Percentiles rank a stretch among this genome's conserved stretches.
These are phyloP conservation scores for Fusarium abutilonis DNA, from an alignment of 2,329 filamentous ascomycete species.

Conservation along the genomic window DNA sequence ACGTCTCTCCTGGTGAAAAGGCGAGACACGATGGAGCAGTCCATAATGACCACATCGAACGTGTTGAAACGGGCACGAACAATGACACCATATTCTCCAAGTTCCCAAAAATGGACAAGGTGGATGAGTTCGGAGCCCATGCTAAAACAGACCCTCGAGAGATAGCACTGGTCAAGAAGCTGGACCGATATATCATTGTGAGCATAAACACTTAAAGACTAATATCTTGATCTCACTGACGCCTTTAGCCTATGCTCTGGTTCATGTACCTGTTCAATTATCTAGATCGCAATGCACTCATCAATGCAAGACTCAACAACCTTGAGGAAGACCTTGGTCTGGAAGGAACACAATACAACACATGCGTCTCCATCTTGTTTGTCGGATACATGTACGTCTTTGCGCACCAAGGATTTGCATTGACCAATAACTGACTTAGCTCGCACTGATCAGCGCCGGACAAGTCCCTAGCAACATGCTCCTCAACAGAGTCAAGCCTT, in stretches of 20 bases:
- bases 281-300: conserved; percentile 64
- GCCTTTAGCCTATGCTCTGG: conserved; percentile 46
- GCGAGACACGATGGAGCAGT: neutral
- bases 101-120: conserved; percentile 35
- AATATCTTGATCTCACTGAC: neutral
- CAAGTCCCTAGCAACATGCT: conserved; percentile 54
- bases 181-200: conserved; percentile 35
- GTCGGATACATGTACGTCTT: conserved; percentile 48
- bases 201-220: neutral
- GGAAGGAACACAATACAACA: conserved; percentile 49
- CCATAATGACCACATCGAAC: conserved; percentile 25
- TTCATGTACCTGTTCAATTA: conserved; percentile 55
- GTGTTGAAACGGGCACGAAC: conserved; percentile 15
- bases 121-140: conserved; percentile 38
- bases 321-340: conserved; percentile 63
- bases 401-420: neutral
- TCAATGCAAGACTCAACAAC: conserved; percentile 63
- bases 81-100: conserved; percentile 28
- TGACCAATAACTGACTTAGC: neutral
- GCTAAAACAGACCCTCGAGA: conserved; percentile 36
- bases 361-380: conserved; percentile 50
- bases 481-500: conserved; percentile 54
- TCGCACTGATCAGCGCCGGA: conserved; percentile 10
- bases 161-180: conserved; percentile 34
- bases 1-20: neutral